A percentile compares a stretch with the other conserved stretches of the same genome.
Conservation (phyloP, 768 basidiomycete species). For the Amanita phalloides region DNA sequence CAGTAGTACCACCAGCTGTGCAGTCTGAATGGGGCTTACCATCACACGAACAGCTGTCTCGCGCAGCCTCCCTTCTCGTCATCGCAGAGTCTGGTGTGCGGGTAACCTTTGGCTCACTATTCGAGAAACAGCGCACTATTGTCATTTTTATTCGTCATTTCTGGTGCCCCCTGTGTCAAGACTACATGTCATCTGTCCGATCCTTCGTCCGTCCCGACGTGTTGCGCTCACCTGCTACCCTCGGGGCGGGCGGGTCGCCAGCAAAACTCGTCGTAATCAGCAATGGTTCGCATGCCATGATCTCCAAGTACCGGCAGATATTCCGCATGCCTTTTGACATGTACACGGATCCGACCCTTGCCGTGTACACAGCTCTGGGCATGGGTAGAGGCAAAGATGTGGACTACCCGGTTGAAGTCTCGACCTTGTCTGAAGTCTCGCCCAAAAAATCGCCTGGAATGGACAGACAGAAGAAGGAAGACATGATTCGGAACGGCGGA, state of each 20-base stretch:
- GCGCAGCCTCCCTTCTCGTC: conserved; percentile 53
- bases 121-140: conserved; percentile 42
- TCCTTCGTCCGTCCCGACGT: conserved; percentile 31
- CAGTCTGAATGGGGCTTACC: conserved; percentile 36
- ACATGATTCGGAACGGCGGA: conserved; percentile 14
- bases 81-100: conserved; percentile 57
- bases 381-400: conserved; percentile 35
- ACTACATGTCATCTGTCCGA: conserved; percentile 68
- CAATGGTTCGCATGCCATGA: conserved; percentile 69
- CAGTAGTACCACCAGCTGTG: neutral
- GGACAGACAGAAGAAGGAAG: neutral
- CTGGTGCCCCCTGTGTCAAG: conserved; percentile 81
- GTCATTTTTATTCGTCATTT: conserved; percentile 86
- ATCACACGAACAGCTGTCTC: conserved; percentile 41
- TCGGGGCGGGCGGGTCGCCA: conserved; percentile 7
- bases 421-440: neutral
- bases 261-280: conserved; percentile 54
- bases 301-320: conserved; percentile 68
- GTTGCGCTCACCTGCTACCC: conserved; percentile 16
- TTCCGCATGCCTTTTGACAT: conserved; percentile 63
- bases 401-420: neutral
- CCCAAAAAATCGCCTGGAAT: neutral
- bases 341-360: conserved; percentile 69
- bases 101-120: conserved; percentile 60
- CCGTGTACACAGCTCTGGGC: conserved; percentile 63